Evolutionary conservation across 108 stramenopile species (phyloP), one percentile per base, ranked within the genome.

Genomic region (Cyclotella sp.): DNA sequence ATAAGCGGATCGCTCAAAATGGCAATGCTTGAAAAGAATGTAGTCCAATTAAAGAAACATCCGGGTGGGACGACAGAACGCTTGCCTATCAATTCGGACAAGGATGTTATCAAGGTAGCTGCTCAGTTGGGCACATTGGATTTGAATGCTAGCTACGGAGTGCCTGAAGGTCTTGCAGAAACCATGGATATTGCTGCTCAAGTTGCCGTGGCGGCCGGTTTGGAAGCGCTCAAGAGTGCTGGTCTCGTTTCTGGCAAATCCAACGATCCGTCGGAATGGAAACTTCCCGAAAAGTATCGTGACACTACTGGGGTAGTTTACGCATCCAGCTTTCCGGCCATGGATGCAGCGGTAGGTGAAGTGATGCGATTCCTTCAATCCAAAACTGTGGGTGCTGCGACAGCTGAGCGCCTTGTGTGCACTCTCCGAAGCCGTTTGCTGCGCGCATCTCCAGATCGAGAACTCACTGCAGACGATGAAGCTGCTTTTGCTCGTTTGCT

Each of bases 161-260:
- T 98, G 0, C 89, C 96, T 12, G 72, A 69, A 29, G 92, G 94
- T 10, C 83, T 98, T 45, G 96, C 91, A 0, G 88, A 92, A 82
- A 98, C 98, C 21, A 98, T 98, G 98, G 98, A 97, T 85, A 77
- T 90, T 45, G 97, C 97, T 16, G 97, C 96, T 15, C 96, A 97
- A 79, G 95, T 98, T 18, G 95, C 97, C 0, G 95, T 98, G 16
- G 97, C 97, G 13, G 94, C 97, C 24, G 98, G 98, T 27, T 75
- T 98, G 86, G 97, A 98, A 72, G 97, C 96, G 19, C 81, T 98
- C 44, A 97, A 96, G 72, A 89, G 90, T 63, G 98, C 98, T 8
- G 96, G 97, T 14, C 73, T 98, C 12, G 96, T 98, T 8, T 82
- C 73, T 24, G 96, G 96, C 9, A 84, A 83, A 30, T 83, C 88